Evolutionary conservation across 495 filamentous ascomycete species (phyloP), one percentile per base, ranked within the genome.

Genomic region (Penicillium atrosanguineum): DNA sequence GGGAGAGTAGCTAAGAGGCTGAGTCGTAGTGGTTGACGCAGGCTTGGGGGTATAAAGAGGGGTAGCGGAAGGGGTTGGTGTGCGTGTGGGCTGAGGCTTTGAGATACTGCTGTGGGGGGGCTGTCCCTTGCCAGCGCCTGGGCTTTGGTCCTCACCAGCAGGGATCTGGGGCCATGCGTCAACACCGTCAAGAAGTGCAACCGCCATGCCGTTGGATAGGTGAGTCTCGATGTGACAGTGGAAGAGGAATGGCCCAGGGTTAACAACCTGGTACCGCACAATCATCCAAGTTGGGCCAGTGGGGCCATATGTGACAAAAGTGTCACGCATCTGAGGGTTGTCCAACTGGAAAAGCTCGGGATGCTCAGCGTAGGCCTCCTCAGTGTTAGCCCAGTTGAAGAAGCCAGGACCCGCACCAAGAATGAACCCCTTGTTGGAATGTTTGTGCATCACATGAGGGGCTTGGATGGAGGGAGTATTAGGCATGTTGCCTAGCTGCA

Each of bases 371-470:
- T 67, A 52, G 0, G 80, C 80, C 45, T 79, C 74, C 14, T 66
- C 71, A 5, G 79, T 74, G 16, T 64, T 68, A 7, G 57, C 58
- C 59, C 70, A 82, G 25, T 68, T 73, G 57, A 77, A 82, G 2
- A 45, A 44, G 0, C 77, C 79, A 0, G 36, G 48, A 11, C 74
- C 77, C 29, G 58, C 47, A 18, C 79, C 80, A 31, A 82, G 73
- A 34, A 75, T 57, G 53, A 65, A 80, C 25, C 57, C 72, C 52
- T 80, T 80, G 65, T 74, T 81, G 46, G 70, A 70, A 60, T 82
- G 80, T 64, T 82, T 83, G 67, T 83, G 80, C 59, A 83, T 77
- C 0, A 75, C 69, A 48, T 84, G 82, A 9, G 73, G 64, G 2
- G 73, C 68, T 54, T 79, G 71, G 15, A 56, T 56, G 0, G 49